Evolutionary conservation across 345 rosid genomes (phyloP).

Genomic region (Isatis tinctoria): DNA sequence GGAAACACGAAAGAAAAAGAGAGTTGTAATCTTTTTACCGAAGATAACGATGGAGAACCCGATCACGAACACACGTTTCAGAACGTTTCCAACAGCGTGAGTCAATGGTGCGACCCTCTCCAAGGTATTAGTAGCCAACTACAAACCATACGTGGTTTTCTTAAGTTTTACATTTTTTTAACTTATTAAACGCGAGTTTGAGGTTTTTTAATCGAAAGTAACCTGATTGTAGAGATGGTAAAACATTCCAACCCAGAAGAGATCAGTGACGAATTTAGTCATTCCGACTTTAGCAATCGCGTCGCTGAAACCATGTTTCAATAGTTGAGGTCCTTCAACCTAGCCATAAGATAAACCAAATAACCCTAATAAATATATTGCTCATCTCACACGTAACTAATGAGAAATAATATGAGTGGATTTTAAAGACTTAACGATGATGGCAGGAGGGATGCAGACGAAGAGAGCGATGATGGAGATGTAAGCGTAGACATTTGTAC

Average conservation of each 20-base stretch:
- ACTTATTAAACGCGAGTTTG: not conserved
- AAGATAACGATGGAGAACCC: conserved; percentile 84
- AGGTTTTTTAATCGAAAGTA: not conserved
- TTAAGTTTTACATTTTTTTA: not conserved
- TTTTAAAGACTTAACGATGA: conserved; percentile 53
- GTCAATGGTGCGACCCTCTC: conserved; percentile 98
- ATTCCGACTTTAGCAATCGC: conserved; percentile 89
- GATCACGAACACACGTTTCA: conserved; percentile 95
- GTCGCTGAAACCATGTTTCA: conserved; percentile 69
- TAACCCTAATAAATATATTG: conserved; percentile 5
- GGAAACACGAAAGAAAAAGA: not conserved
- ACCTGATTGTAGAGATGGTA: conserved; percentile 99
- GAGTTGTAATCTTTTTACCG: conserved; percentile 41
- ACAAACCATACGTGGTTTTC: conserved; percentile 6
- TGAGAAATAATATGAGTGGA: not conserved
- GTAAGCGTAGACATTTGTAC: conserved; percentile 90
- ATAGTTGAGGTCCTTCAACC: conserved; percentile 89
- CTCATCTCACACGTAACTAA: not conserved
- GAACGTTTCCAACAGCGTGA: conserved; percentile 97
- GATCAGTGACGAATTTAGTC: conserved; percentile 81
- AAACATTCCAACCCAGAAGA: conserved; percentile 98
- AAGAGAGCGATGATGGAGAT: conserved; percentile 91
- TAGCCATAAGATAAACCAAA: conserved; percentile 19
- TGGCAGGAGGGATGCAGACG: conserved; percentile 90
- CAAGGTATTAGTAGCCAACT: conserved; percentile 95